Conservation (phyloP, 192 early-diverging fungal genomes). For the Tieghemiomyces parasiticus region DNA sequence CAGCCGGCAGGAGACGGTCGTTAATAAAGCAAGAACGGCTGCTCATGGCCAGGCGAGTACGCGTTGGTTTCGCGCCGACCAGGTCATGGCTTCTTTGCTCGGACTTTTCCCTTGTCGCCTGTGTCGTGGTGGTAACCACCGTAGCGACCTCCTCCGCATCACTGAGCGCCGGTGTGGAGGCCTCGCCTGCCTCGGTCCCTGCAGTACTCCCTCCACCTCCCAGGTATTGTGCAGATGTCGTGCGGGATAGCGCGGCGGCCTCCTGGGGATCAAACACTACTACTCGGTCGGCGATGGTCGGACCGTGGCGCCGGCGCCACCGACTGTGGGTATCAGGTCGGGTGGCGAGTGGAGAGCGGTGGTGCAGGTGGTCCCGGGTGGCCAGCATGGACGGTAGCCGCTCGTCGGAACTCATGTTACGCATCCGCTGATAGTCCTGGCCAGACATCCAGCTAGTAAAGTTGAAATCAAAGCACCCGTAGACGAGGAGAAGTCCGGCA, state of each 20-base stretch:
- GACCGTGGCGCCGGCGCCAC: not conserved
- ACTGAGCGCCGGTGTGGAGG: not conserved
- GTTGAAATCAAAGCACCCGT: constrained; percentile 82
- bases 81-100: too few species aligned
- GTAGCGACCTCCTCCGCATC: not conserved
- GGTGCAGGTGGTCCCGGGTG: constrained; percentile 49
- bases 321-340: not conserved
- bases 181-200: not conserved
- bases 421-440: constrained; percentile 20
- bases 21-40: constrained; percentile 70
- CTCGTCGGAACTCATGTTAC: constrained; percentile 16
- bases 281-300: not conserved
- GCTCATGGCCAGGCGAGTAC: constrained; percentile 49
- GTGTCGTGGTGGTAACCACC: not conserved
- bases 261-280: not conserved
- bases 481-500: constrained; percentile 66
- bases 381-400: constrained; percentile 26
- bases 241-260: not conserved
- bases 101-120: too few species aligned
- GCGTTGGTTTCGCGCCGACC: constrained; percentile 2
- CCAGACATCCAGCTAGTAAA: constrained; percentile 83
- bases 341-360: constrained; percentile 44
- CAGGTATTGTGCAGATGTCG: not conserved
- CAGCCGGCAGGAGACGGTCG: constrained; percentile 70
- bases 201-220: too few species aligned